Evolutionary conservation across 352 stramenopile species (phyloP).

Genomic region (Phytophthora cactorum): DNA sequence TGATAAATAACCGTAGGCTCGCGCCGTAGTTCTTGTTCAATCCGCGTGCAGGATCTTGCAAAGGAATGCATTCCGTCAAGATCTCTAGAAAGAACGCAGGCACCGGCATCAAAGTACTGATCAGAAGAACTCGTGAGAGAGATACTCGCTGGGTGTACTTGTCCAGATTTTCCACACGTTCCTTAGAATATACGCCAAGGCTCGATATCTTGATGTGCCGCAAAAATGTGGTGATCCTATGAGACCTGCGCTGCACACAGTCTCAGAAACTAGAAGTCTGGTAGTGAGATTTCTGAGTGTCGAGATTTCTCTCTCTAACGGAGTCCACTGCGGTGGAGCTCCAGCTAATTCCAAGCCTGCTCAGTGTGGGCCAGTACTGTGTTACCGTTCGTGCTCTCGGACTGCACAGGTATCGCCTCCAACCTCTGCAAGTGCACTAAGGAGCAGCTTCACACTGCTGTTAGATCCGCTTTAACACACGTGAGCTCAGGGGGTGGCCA

Average conservation of each 20-base stretch:
- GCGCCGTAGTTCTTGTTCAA: conserved; percentile 17
- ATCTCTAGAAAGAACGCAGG: conserved; percentile 5
- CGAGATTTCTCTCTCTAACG: no score
- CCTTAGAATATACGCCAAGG: conserved; percentile 17
- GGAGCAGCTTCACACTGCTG: no score
- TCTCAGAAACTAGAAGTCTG: no score
- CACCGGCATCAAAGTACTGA: conserved; percentile 11
- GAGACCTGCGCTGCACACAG: no score
- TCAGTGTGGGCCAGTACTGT: no score
- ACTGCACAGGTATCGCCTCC: no score
- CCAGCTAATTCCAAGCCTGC: no score
- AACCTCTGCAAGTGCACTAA: no score
- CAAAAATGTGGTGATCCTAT: background rate
- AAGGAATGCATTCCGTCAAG: conserved; percentile 7
- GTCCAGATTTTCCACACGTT: conserved; percentile 8
- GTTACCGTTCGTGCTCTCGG: no score
- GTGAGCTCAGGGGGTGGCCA: background rate
- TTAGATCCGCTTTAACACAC: background rate
- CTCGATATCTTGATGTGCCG: conserved; percentile 10
- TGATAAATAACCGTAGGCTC: conserved; percentile 7
- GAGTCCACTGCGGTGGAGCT: no score
- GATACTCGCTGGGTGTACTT: conserved; percentile 12
- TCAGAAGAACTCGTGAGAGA: conserved; percentile 8
- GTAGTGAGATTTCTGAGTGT: no score
- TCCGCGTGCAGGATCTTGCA: conserved; percentile 20